Conservation (phyloP, 352 stramenopile genomes). For the Globisporangium polare region DNA sequence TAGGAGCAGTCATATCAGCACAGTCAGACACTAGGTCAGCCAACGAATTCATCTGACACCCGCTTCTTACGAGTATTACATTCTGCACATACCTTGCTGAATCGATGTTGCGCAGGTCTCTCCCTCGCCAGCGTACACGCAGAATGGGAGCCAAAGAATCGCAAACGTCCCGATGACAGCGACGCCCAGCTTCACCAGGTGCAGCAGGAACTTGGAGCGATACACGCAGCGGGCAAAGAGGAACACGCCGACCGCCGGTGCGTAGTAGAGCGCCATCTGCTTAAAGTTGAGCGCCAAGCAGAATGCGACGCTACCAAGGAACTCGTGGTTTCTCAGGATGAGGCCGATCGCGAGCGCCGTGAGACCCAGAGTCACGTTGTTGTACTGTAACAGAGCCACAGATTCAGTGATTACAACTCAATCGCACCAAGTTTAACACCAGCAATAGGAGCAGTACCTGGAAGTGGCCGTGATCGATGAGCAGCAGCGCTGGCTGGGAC, state of each 20-base stretch:
- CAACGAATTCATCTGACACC: no score
- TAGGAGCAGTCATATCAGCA: conserved; percentile 13
- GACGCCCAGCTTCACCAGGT: conserved; percentile 69
- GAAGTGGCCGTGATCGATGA: conserved; percentile 99
- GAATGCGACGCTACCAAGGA: conserved; percentile 85
- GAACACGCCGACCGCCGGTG: conserved; percentile 91
- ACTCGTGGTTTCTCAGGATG: conserved; percentile 73
- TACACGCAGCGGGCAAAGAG: conserved; percentile 89
- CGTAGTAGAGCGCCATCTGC: conserved; percentile 99
- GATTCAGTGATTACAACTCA: not conserved
- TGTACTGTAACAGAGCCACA: conserved; percentile 79
- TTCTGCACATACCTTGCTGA: conserved; percentile 45
- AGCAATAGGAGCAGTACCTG: conserved; percentile 53
- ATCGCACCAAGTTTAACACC: not conserved
- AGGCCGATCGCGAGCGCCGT: conserved; percentile 63
- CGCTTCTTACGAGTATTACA: not conserved
- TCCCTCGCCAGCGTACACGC: conserved; percentile 33
- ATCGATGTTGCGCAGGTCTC: conserved; percentile 59
- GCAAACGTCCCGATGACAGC: conserved; percentile 90
- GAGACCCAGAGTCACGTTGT: conserved; percentile 96
- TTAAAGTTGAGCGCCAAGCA: conserved; percentile 97
- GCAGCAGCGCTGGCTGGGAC: conserved; percentile 86
- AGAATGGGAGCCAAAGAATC: conserved; percentile 91
- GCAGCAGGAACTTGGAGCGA: conserved; percentile 37
- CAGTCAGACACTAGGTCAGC: not conserved